phyloP scores from a whole-genome alignment of 768 basidiomycete genomes.

The Tephrocybe sp. region DNA sequence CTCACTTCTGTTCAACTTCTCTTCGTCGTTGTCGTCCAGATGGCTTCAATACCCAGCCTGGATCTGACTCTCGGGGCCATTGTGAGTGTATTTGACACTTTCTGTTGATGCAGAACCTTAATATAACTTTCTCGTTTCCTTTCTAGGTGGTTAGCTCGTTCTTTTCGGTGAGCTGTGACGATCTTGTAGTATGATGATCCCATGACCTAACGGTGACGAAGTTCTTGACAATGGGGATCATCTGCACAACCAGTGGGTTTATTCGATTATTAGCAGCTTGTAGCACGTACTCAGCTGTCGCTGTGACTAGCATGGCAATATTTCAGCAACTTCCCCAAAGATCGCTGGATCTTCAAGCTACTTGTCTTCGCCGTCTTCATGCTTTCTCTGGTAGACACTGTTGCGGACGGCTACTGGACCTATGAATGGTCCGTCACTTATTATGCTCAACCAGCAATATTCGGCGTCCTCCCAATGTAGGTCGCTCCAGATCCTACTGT shows the following conservation, averaged over 20 bases:
- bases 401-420: slow-evolving; percentile 2
- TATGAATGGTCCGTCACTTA: slow-evolving; percentile 2
- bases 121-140: not conserved
- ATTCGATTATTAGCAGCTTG: not conserved
- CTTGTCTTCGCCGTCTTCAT: not conserved
- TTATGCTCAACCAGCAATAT: not conserved
- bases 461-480: slow-evolving; percentile 1
- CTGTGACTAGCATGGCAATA: slow-evolving; percentile 5
- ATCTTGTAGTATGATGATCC: too few species aligned
- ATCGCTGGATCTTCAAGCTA: slow-evolving; percentile 1
- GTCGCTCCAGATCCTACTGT: not conserved
- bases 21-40: not conserved
- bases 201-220: not conserved
- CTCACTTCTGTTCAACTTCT: not conserved
- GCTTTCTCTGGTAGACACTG: slow-evolving; percentile 1
- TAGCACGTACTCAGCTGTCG: too few species aligned
- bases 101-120: not conserved
- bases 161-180: not conserved
- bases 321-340: not conserved
- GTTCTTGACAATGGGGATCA: slow-evolving; percentile 2
- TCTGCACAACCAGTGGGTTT: not conserved
- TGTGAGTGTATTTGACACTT: not conserved
- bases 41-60: not conserved
- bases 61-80: slow-evolving; percentile 5
- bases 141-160: slow-evolving; percentile 2